Evolutionary conservation across 805 yeast species (phyloP).

Genomic region (Saturnispora serradocipensis): DNA sequence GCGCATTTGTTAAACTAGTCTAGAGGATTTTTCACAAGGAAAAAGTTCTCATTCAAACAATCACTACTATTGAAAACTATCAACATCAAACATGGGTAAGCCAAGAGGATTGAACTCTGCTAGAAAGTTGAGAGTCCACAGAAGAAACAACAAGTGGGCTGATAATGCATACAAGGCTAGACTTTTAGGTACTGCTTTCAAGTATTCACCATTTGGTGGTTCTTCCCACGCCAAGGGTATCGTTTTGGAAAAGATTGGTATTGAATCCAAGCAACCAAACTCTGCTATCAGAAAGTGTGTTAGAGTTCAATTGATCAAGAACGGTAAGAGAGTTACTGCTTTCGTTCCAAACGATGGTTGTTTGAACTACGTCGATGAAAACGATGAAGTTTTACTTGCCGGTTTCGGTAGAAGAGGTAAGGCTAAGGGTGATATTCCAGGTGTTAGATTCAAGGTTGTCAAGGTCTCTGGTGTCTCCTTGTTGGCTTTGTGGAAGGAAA

Average conservation of each 20-base stretch:
- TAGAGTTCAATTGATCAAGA: slow-evolving; percentile 99
- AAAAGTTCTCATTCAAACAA: neutral
- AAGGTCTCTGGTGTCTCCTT: slow-evolving; percentile 99
- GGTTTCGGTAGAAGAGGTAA: slow-evolving; percentile 99
- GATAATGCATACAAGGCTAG: slow-evolving; percentile 97
- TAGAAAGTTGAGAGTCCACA: slow-evolving; percentile 99
- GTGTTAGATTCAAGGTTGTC: slow-evolving; percentile 99
- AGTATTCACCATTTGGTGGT: slow-evolving; percentile 99
- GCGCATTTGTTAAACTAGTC: neutral
- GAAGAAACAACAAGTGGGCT: slow-evolving; percentile 99
- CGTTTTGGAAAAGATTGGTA: slow-evolving; percentile 98
- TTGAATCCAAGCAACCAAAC: slow-evolving; percentile 99
- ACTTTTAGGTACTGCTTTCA: slow-evolving; percentile 99
- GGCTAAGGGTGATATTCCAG: slow-evolving; percentile 99
- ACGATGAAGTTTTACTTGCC: slow-evolving; percentile 98
- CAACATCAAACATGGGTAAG: slow-evolving; percentile 51
- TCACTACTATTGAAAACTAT: neutral
- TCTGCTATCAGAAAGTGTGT: slow-evolving; percentile 99
- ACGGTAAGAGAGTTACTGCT: slow-evolving; percentile 99
- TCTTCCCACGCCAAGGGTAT: slow-evolving; percentile 99
- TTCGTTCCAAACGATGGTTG: slow-evolving; percentile 99
- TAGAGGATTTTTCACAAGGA: slow-evolving; percentile 1
- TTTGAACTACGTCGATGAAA: slow-evolving; percentile 98
- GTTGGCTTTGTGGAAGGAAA: slow-evolving; percentile 99
- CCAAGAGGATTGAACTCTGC: slow-evolving; percentile 99